Conservation (phyloP, 768 basidiomycete species). For the Boletellus sp. region DNA sequence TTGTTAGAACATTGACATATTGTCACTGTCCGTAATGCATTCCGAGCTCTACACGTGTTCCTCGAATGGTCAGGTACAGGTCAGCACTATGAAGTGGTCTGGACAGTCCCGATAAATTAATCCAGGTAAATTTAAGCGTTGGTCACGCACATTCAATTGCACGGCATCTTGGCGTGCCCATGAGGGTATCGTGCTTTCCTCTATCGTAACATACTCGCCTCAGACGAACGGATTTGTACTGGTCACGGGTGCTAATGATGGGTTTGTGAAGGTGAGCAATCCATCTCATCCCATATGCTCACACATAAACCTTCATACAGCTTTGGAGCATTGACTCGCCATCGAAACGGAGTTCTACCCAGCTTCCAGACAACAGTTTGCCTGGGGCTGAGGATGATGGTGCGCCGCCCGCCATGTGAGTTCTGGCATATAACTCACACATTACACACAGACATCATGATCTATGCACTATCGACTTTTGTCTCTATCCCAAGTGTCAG, state of each 20-base stretch:
- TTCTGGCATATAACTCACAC: slow-evolving; percentile 3
- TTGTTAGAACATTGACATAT: slow-evolving; percentile 67
- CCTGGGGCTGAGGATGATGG: slow-evolving; percentile 21
- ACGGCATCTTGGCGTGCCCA: slow-evolving; percentile 82
- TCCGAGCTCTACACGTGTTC: slow-evolving; percentile 63
- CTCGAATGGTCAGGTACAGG: slow-evolving; percentile 69
- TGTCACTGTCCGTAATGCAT: slow-evolving; percentile 72
- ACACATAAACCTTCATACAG: slow-evolving; percentile 27
- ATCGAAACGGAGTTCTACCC: neutral
- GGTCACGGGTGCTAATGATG: slow-evolving; percentile 84
- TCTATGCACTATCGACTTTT: slow-evolving; percentile 79
- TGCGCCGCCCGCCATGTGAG: neutral
- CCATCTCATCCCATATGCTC: neutral
- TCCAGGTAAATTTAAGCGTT: slow-evolving; percentile 46
- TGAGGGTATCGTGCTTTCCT: slow-evolving; percentile 78
- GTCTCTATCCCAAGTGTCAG: slow-evolving; percentile 87
- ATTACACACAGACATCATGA: slow-evolving; percentile 54
- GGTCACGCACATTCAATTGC: slow-evolving; percentile 82
- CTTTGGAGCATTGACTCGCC: slow-evolving; percentile 51
- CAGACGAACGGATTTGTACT: slow-evolving; percentile 32
- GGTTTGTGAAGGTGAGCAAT: slow-evolving; percentile 66
- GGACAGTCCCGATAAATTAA: neutral
- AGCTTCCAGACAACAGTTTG: neutral
- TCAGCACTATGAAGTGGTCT: slow-evolving; percentile 22
- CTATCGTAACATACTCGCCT: slow-evolving; percentile 47